Conservation (phyloP, 176 grass and related monocot genomes). For the Lolium rigidum region DNA sequence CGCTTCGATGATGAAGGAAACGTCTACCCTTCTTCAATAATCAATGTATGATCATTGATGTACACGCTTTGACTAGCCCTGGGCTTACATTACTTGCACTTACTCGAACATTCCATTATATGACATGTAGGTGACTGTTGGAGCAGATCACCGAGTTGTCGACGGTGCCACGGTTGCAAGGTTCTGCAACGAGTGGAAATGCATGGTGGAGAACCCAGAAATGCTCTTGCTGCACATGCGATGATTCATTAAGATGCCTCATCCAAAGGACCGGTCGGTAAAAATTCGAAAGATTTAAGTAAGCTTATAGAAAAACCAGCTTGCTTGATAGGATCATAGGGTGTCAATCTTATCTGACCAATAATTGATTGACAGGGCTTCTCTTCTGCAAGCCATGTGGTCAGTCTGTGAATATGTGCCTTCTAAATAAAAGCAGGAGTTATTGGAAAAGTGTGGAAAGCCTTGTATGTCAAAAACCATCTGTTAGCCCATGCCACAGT, state of each 20-base stretch:
- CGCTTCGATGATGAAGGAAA: slow-evolving; percentile 66
- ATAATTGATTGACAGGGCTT: neutral
- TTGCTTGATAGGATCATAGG: neutral
- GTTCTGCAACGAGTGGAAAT: slow-evolving; percentile 97
- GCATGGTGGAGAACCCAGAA: slow-evolving; percentile 83
- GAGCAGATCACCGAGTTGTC: slow-evolving; percentile 91
- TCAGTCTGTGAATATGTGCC: neutral
- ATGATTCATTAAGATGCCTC: slow-evolving; percentile 41
- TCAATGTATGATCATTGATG: slow-evolving; percentile 56
- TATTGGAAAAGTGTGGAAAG: neutral
- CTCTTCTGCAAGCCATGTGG: neutral
- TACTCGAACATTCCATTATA: slow-evolving; percentile 6
- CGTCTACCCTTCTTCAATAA: slow-evolving; percentile 76
- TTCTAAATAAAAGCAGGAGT: slow-evolving; percentile 35
- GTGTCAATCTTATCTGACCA: neutral
- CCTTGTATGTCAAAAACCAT: neutral
- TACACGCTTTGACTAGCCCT: neutral
- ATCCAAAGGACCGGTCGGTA: slow-evolving; percentile 2
- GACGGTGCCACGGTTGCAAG: slow-evolving; percentile 87
- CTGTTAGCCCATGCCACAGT: too few species aligned
- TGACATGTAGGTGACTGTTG: slow-evolving; percentile 71
- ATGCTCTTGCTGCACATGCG: slow-evolving; percentile 80
- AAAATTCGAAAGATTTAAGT: neutral
- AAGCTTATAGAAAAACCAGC: neutral
- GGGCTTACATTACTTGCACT: slow-evolving; percentile 1